Conservation (phyloP, 176 grass and related monocot species). For the Ensete glaucum region DNA sequence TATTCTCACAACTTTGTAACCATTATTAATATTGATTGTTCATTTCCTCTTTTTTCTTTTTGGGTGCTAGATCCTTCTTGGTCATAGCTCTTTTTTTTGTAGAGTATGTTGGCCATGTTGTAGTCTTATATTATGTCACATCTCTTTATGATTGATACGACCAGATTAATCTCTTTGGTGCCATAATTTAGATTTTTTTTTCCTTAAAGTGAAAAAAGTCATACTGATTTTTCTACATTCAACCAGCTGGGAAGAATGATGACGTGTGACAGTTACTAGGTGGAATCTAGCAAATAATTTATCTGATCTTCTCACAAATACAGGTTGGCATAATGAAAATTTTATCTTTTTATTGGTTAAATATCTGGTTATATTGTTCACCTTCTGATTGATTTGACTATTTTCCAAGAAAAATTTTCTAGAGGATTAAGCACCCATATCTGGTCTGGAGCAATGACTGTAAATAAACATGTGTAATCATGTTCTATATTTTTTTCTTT, state of each 20-base stretch:
- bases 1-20: too few species aligned
- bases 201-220: not conserved
- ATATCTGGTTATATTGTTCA: not conserved
- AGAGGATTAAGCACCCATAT: not conserved
- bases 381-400: not conserved
- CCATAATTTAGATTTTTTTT: not conserved
- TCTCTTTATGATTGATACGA: not conserved
- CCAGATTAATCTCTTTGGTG: not conserved
- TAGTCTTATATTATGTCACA: too few species aligned
- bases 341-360: not conserved
- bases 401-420: not conserved
- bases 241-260: conserved; percentile 2
- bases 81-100: too few species aligned
- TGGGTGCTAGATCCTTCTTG: too few species aligned
- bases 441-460: not conserved
- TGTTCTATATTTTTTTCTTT: too few species aligned
- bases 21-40: too few species aligned
- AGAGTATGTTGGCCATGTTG: too few species aligned
- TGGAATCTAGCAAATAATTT: conserved; percentile 3
- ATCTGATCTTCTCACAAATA: not conserved
- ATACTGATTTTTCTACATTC: not conserved
- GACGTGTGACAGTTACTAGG: not conserved
- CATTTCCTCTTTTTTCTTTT: too few species aligned
- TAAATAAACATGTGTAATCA: not conserved
- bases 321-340: not conserved